Conservation (phyloP, 2,329 filamentous ascomycete species). For the Alternaria sp. region DNA sequence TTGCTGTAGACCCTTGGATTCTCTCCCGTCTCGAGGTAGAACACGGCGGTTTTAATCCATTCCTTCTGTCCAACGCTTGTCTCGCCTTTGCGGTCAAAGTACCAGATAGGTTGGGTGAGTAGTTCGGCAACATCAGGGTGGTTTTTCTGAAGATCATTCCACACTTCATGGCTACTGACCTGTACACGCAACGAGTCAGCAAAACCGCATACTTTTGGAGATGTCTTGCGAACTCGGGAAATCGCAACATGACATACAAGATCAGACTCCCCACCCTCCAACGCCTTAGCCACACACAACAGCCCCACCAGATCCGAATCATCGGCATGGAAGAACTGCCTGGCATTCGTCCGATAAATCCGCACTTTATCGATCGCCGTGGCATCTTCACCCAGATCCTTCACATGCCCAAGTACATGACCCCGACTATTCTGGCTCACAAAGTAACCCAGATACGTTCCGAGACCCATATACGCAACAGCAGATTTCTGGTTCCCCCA, state of each 20-base stretch:
- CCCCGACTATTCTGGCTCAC: constrained; percentile 84
- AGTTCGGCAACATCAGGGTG: constrained; percentile 79
- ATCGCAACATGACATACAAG: constrained; percentile 57
- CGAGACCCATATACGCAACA: constrained; percentile 76
- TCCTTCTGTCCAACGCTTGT: constrained; percentile 74
- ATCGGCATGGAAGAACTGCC: constrained; percentile 86
- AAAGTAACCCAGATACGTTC: constrained; percentile 85
- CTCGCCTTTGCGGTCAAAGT: constrained; percentile 91
- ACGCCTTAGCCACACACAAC: constrained; percentile 77
- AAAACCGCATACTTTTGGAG: background rate
- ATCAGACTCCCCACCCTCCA: constrained; percentile 84
- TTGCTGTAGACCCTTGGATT: constrained; percentile 77
- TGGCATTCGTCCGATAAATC: constrained; percentile 87
- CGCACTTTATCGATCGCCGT: constrained; percentile 83
- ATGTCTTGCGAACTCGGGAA: background rate
- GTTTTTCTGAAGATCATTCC: constrained; percentile 77
- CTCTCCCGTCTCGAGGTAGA: constrained; percentile 75
- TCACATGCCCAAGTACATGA: constrained; percentile 87
- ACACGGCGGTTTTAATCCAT: constrained; percentile 73
- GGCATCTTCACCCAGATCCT: constrained; percentile 83
- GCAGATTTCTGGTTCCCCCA: constrained; percentile 84
- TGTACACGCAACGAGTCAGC: background rate
- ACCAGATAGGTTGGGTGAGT: constrained; percentile 81
- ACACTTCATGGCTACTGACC: constrained; percentile 74
- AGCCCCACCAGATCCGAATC: constrained; percentile 83